phyloP scores from a whole-genome alignment of 176 grass and related monocot species.

The Musa acuminata region DNA sequence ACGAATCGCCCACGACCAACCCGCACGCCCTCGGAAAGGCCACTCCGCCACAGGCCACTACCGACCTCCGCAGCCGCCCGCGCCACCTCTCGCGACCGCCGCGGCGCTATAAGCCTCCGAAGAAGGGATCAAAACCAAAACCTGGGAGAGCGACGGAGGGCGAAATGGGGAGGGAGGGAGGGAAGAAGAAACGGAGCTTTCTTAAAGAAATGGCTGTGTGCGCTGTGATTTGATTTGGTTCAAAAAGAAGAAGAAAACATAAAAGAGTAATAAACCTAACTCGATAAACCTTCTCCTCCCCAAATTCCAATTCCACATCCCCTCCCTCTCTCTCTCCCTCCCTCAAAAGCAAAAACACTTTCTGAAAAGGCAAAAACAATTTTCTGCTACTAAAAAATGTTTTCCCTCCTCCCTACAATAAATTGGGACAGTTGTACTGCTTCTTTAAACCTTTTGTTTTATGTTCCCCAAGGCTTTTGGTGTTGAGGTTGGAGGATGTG shows the following conservation, averaged over 20 bases:
- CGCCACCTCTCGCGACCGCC: neutral
- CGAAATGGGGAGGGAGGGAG: neutral
- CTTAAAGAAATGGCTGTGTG: neutral
- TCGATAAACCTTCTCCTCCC: neutral
- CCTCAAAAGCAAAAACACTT: neutral
- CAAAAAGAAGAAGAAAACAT: too few species aligned
- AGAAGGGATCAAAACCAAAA: neutral
- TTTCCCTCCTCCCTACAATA: too few species aligned
- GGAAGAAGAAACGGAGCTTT: constrained; percentile 10
- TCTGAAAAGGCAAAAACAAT: neutral
- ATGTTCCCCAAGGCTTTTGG: too few species aligned
- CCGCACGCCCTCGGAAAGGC: neutral
- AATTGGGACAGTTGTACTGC: too few species aligned
- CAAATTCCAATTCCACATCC: too few species aligned
- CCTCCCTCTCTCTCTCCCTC: neutral
- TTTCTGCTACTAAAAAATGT: neutral
- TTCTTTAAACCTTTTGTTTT: too few species aligned
- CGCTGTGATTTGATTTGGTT: too few species aligned
- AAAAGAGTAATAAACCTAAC: neutral
- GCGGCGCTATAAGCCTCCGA: neutral
- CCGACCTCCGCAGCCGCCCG: neutral
- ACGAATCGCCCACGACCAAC: neutral
- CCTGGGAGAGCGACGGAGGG: neutral
- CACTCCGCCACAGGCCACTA: neutral
- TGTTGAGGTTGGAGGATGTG: too few species aligned